Conservation (phyloP, 2,329 filamentous ascomycete genomes). For the Pestalotiopsis sp. region DNA sequence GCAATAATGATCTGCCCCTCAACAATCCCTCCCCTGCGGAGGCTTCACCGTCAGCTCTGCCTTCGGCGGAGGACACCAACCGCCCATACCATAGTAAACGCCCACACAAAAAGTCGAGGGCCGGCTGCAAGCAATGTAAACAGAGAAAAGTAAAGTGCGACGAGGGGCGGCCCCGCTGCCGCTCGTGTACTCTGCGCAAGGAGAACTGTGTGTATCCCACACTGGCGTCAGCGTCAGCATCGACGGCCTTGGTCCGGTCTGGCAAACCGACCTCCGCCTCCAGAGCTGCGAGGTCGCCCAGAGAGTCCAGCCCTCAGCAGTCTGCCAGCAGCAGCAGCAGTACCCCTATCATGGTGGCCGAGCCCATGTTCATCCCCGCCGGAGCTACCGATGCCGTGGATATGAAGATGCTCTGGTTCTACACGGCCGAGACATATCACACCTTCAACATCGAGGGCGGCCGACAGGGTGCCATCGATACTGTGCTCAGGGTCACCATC, state of each 20-base stretch:
- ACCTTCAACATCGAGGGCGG: constrained; percentile 48
- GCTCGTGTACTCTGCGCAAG: constrained; percentile 50
- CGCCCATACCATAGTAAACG: constrained; percentile 50
- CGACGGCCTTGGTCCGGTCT: background rate
- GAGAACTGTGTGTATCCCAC: constrained; percentile 50
- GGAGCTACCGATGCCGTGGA: constrained; percentile 41
- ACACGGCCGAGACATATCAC: constrained; percentile 47
- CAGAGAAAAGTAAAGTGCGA: constrained; percentile 40
- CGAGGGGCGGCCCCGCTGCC: constrained; percentile 52
- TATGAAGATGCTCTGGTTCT: constrained; percentile 61
- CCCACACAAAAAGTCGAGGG: constrained; percentile 58
- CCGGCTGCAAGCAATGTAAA: constrained; percentile 59
- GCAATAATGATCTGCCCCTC: constrained; percentile 9
- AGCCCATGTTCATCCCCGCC: constrained; percentile 39
- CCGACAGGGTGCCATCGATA: constrained; percentile 37
- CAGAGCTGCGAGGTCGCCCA: background rate
- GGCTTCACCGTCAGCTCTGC: background rate
- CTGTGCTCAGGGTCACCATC: constrained; percentile 49
- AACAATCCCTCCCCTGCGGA: constrained; percentile 3
- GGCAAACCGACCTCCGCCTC: constrained; percentile 8
- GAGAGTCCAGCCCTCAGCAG: constrained; percentile 4
- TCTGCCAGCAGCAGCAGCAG: background rate
- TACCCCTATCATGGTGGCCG: constrained; percentile 26
- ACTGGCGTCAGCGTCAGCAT: constrained; percentile 18
- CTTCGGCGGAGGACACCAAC: constrained; percentile 16